These are phyloP conservation scores for Colletotrichum spinosum DNA, from an alignment of 2,329 filamentous ascomycete species.

Conservation along the genomic window DNA sequence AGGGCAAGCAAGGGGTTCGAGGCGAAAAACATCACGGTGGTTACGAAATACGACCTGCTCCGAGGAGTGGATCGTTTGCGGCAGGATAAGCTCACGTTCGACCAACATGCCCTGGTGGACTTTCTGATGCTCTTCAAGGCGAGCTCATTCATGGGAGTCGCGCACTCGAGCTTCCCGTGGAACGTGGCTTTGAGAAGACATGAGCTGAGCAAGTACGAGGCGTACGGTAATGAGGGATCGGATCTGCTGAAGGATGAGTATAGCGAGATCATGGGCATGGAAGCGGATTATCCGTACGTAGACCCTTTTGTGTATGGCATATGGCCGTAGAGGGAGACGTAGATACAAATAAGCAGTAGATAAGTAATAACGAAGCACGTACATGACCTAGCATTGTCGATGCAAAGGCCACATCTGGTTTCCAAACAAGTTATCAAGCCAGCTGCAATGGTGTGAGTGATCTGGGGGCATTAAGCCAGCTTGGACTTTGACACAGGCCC, in stretches of 20 bases:
- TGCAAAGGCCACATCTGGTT: too few relatives aligned
- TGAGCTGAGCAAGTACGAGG: slow-evolving; percentile 44
- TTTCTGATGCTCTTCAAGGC: slow-evolving; percentile 48
- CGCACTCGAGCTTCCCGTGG: slow-evolving; percentile 49
- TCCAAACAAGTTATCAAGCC: too few relatives aligned
- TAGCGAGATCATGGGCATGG: slow-evolving; percentile 47
- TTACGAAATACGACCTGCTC: slow-evolving; percentile 47
- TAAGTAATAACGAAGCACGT: background rate
- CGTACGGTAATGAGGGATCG: slow-evolving; percentile 44
- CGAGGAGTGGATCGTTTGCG: slow-evolving; percentile 34
- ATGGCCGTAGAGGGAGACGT: slow-evolving; percentile 42
- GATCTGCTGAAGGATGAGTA: slow-evolving; percentile 47
- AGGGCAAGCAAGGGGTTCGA: background rate
- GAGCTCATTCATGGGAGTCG: slow-evolving; percentile 48
- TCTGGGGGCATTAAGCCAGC: too few relatives aligned
- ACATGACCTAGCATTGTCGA: too few relatives aligned
- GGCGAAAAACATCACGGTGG: slow-evolving; percentile 41
- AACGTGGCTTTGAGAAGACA: slow-evolving; percentile 47
- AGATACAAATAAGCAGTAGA: background rate
- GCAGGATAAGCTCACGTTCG: slow-evolving; percentile 44
- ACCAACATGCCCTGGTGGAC: slow-evolving; percentile 49
- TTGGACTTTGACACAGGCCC: too few relatives aligned
- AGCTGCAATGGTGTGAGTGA: too few relatives aligned
- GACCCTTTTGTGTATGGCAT: slow-evolving; percentile 45
- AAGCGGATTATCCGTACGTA: slow-evolving; percentile 44